A percentile compares a stretch with the other conserved stretches of the same genome.
phyloP scores from a whole-genome alignment of 371 early-diverging fungal species.

The Mucor ambiguus region DNA sequence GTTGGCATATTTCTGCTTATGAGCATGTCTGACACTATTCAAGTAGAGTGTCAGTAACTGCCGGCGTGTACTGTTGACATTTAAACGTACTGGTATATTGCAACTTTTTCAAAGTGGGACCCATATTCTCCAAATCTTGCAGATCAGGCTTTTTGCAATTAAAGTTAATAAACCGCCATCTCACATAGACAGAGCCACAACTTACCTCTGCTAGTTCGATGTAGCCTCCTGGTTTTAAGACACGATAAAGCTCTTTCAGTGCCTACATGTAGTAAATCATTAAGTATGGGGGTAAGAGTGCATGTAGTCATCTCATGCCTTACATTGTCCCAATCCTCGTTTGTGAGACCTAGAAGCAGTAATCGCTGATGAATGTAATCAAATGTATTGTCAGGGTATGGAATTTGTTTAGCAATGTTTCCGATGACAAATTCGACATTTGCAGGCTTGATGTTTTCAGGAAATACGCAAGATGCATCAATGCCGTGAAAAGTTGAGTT shows the following conservation, averaged over 20 bases:
- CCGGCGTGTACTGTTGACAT: background rate
- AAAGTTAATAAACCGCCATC: background rate
- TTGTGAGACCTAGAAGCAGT: constrained; percentile 31
- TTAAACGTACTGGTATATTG: constrained; percentile 2
- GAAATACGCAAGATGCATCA: constrained; percentile 42
- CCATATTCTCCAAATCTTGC: background rate
- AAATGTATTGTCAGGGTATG: constrained; percentile 56
- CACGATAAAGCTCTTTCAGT: constrained; percentile 7
- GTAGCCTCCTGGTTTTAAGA: constrained; percentile 49
- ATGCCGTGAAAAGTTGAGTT: constrained; percentile 36
- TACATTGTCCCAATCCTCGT: constrained; percentile 34
- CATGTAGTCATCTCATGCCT: background rate
- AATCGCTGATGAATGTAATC: constrained; percentile 59
- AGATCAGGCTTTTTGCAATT: constrained; percentile 1
- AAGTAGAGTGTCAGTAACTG: background rate
- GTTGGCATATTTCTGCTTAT: constrained; percentile 9
- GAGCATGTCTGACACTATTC: constrained; percentile 9
- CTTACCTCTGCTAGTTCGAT: constrained; percentile 37
- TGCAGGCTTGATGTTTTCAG: constrained; percentile 42
- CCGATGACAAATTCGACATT: constrained; percentile 49
- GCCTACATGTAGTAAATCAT: constrained; percentile 5
- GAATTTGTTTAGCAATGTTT: constrained; percentile 55
- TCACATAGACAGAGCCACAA: background rate
- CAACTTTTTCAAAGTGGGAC: constrained; percentile 1
- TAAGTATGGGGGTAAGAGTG: background rate